Conservation (phyloP, 345 rosid genomes). For the Corchorus capsularis region DNA sequence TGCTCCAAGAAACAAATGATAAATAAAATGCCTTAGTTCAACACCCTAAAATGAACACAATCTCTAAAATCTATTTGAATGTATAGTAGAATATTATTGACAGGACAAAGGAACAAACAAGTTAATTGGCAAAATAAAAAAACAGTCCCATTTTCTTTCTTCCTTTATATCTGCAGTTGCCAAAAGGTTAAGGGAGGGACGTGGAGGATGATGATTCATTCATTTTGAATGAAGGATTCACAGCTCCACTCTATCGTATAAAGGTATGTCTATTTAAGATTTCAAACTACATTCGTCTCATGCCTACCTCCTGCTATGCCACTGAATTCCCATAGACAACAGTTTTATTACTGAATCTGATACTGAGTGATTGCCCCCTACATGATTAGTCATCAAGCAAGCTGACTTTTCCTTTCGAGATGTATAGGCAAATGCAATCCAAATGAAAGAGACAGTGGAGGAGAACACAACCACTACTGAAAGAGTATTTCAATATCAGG, state of each 20-base stretch:
- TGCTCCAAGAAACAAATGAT: no score
- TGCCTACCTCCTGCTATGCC: neutral
- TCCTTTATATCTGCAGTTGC: conserved; percentile 46
- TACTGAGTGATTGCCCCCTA: neutral
- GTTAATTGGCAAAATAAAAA: no score
- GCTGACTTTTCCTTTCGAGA: conserved; percentile 15
- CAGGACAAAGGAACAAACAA: no score
- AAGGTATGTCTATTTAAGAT: conserved; percentile 46
- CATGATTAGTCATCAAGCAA: neutral
- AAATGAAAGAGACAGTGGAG: conserved; percentile 99
- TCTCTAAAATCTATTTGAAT: no score
- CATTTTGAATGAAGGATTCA: conserved; percentile 74
- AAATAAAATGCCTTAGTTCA: no score
- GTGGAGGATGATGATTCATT: conserved; percentile 91
- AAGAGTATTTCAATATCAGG: conserved; percentile 99
- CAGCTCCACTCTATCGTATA: conserved; percentile 82
- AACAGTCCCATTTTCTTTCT: neutral
- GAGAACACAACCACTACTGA: conserved; percentile 97
- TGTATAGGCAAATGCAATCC: conserved; percentile 98
- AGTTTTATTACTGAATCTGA: neutral
- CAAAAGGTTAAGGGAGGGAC: conserved; percentile 94
- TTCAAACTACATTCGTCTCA: neutral
- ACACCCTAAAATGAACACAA: no score
- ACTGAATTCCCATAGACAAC: neutral
- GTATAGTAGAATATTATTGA: no score